Base-by-base conservation (phyloP, 2,329 filamentous ascomycete genomes). In the Fusarium sp. region DNA sequence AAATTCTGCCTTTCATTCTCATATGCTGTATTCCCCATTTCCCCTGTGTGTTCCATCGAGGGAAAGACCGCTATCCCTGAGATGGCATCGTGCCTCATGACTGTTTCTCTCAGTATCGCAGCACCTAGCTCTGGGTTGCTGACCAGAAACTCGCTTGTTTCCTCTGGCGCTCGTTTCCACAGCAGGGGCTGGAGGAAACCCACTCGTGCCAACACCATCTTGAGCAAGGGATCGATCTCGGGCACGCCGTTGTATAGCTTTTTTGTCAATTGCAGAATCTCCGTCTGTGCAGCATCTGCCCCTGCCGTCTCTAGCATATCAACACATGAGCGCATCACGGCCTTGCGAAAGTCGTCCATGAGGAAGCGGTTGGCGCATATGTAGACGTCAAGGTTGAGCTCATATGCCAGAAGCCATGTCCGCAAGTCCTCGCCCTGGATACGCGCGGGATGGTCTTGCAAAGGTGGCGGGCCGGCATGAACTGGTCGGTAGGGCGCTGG, bases 351-450 rank as follows among this genome's bases (percentile, higher is more conserved):
- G 58, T 83, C 83, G 30, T 85, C 82, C 76, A 88, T 84, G 62
- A 87, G 80, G 76, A 84, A 88, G 61, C 84, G 84, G 72, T 87
- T 82, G 9, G 86, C 86, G 63, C 85, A 85, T 61, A 88, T 84
- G 78, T 88, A 88, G 14, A 87, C 86, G 63, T 87, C 85, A 14
- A 88, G 74, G 74, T 84, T 85, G 39, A 88, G 81, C 70, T 85
- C 82, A 74, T 86, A 88, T 2, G 84, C 78, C 57, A 87, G 79
- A 5, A 87, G 81, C 86, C 86, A 88, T 5, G 86, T 86, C 16
- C 82, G 82, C 70, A 87, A 76, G 76, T 88, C 86, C 72, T 87
- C 84, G 35, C 81, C 81, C 8, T 81, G 79, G 77, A 88, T 84
- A 60, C 84, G 82, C 37, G 43, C 59, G 27, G 66, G 41, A 13